Conservation (phyloP, 1,284 basidiomycete genomes). For the Rhodotorula sp. region DNA sequence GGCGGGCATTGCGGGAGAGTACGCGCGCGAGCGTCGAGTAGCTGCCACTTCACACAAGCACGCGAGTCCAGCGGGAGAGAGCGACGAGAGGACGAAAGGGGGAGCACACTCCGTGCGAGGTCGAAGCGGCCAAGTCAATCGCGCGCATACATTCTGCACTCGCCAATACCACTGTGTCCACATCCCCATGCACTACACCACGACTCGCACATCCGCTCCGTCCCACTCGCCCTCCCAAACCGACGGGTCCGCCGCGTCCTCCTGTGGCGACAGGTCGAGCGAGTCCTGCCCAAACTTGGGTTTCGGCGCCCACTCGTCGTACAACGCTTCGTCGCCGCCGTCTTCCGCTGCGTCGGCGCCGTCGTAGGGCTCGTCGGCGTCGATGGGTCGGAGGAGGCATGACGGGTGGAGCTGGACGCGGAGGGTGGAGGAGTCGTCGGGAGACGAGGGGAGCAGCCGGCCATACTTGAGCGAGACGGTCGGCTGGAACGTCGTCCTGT, state of each 20-base stretch:
- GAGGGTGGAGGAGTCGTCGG: constrained; percentile 2
- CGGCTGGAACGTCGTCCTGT: constrained; percentile 34
- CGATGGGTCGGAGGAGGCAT: constrained; percentile 6
- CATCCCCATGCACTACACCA: background rate
- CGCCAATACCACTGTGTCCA: background rate
- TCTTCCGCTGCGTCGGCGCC: background rate
- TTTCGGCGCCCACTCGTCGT: background rate
- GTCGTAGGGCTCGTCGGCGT: background rate
- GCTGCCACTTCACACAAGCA: background rate
- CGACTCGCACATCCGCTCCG: constrained; percentile 11
- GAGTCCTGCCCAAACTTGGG: constrained; percentile 37
- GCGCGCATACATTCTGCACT: background rate
- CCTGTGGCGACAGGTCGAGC: background rate
- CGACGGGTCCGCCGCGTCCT: constrained; percentile 5
- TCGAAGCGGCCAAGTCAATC: no score
- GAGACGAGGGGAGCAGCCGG: constrained; percentile 15
- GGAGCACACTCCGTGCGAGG: no score
- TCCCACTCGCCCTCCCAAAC: constrained; percentile 39
- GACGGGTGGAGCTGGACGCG: constrained; percentile 36
- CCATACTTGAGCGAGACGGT: constrained; percentile 39
- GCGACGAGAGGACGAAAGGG: no score
- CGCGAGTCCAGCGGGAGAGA: no score
- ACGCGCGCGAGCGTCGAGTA: no score
- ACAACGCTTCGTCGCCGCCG: constrained; percentile 5
- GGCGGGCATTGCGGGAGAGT: background rate